Evolutionary conservation across 768 basidiomycete genomes (phyloP), one percentile per base, ranked within the genome.

Genomic region (Galerina marginata): DNA sequence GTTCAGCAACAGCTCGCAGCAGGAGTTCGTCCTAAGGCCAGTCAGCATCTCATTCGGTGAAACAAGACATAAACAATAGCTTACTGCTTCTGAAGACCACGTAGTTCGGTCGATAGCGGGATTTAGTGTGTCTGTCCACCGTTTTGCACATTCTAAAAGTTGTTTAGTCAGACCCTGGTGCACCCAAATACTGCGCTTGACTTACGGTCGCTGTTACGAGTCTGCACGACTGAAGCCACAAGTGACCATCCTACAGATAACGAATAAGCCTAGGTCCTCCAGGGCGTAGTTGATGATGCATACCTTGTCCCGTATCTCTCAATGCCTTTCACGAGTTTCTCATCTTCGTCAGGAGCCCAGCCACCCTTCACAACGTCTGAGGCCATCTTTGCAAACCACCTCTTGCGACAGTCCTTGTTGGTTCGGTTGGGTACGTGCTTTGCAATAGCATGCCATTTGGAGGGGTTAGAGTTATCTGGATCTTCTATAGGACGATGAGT

Each of bases 301-400:
- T 68, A 84, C 83, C 82, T 80, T 58, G 84, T 85, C 5, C 85
- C 85, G 65, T 83, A 84, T 60, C 78, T 75, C 40, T 85, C 81
- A 39, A 86, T 85, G 20, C 83, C 85, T 63, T 81, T 79, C 49
- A 85, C 78, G 9, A 86, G 74, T 38, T 81, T 79, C 70, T 84
- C 82, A 61, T 86, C 85, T 67, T 86, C 85, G 54, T 86, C 84
- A 5, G 83, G 81, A 2, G 84, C 79, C 85, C 85, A 86, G 9
- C 84, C 84, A 46, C 85, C 85, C 67, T 86, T 86, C 29, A 84
- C 82, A 25, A 86, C 84, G 69, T 84, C 83, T 12, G 83, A 82
- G 58, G 83, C 84, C 84, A 86, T 86, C 74, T 84, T 86, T 1
- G 84, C 83, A 61, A 85, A 85, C 84, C 84, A 86, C 11, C 85